Evolutionary conservation across 1,139 yeast genomes (phyloP), one percentile per base, ranked within the genome.

Genomic region (Lodderomyces orthopsilosis): DNA sequence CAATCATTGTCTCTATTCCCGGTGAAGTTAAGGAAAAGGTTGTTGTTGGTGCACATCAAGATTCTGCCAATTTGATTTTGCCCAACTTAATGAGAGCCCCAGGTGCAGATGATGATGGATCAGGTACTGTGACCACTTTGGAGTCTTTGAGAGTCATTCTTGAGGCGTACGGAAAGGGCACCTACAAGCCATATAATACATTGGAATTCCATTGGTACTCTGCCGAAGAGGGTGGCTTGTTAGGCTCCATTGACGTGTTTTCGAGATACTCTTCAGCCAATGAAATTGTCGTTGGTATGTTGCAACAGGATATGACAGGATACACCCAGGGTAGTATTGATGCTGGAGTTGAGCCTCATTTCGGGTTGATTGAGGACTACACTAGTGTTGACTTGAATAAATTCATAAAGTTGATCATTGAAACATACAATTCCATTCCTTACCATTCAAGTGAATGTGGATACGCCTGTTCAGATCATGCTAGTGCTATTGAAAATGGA

Each of bases 271-370:
- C 73, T 19, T 56, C 61, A 9, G 53, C 64, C 2, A 69, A 70
- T 34, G 74, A 68, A 45, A 70, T 74, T 15, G 91, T 91, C 18
- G 75, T 83, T 28, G 91, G 91, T 5, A 85, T 90, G 90, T 71
- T 91, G 41, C 97, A 91, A 63, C 96, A 90, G 61, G 98, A 91
- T 59, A 91, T 91, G 97, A 88, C 97, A 1, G 98, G 98, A 0
- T 90, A 76, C 58, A 78, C 84, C 7, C 75, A 77, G 39, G 77
- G 75, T 40, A 66, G 83, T 18, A 56, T 70, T 21, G 81, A 77
- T 40, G 69, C 67, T 35, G 85, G 83, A 4, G 61, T 70, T n/a
- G 78, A 76, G 41, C 91, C 84, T 46, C 87, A 85, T 57, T 75
- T 90, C 55, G 97, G 96, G 12, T 73, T 91, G 40, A 81, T 90